Base-by-base conservation (phyloP, 2,329 filamentous ascomycete genomes). In the Aspergillus jensenii region DNA sequence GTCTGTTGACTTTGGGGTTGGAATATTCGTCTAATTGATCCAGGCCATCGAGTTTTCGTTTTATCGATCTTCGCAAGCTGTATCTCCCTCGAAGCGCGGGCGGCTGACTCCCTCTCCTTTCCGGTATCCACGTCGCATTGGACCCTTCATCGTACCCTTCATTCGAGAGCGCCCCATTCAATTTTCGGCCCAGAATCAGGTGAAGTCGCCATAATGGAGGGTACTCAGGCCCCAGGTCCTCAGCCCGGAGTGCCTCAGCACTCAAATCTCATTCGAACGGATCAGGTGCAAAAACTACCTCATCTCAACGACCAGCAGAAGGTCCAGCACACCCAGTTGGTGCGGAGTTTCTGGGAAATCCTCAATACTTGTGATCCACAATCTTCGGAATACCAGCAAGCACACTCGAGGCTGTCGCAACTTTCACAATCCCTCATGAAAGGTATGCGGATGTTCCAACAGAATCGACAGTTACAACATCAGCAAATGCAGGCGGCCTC, bases 281-380 rank as follows among this genome's bases (percentile, higher is more conserved):
- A 81, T 56, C 79, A 83, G 59, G 81, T 85, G 52, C 77, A 79
- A 59, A 78, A 77, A 57, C 74, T 85, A 6, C 81, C 81, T 5
- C 76, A 80, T 68, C 74, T 87, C 31, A 80, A 73, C 59, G 81
- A 83, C 8, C 73, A 80, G 49, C 79, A 83, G 64, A 87, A 86
- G 72, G 71, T 77, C 45, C 79, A 83, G 62, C 85, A 85, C 66
- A 81, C 81, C 57, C 73, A 78, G 49, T 75, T 81, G 19, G 79
- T 87, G 60, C 76, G 78, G 56, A 79, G 76, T 59, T 76, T 84
- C 50, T 87, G 84, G 83, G 77, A 79, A 31, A 70, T 78, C 33
- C 74, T 83, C 51, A 79, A 83, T 59, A 77, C 67, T 43, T 77
- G 78, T 41, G 76, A 82, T 12, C 72, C 74, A 35, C 79, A 80